Evolutionary conservation across 208 protist species (phyloP).

Genomic region (Leishmania martiniquensis): DNA sequence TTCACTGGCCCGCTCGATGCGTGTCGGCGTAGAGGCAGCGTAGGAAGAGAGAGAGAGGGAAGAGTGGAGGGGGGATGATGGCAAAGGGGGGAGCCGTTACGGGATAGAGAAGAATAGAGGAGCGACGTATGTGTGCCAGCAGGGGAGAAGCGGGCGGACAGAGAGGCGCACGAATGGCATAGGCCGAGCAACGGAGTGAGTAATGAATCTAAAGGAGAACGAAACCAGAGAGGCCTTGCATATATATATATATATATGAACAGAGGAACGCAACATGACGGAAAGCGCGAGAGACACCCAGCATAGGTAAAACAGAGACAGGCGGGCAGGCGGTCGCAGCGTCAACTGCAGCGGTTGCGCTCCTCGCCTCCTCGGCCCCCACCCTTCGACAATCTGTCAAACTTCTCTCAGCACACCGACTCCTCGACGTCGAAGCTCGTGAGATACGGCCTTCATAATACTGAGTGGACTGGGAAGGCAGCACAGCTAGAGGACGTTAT

Average conservation of each 20-base stretch:
- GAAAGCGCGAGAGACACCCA: slow-evolving; percentile 4
- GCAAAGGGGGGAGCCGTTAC: neutral
- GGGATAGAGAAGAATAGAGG: neutral
- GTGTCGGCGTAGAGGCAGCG: neutral
- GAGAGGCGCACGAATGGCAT: neutral
- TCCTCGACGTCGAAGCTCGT: neutral
- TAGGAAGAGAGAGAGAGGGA: neutral
- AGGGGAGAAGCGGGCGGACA: neutral
- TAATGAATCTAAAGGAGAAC: neutral
- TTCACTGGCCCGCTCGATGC: neutral
- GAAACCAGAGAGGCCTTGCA: too few relatives aligned
- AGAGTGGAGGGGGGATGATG: neutral
- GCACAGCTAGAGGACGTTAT: neutral
- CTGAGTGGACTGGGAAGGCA: neutral
- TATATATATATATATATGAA: too few relatives aligned
- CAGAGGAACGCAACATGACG: neutral
- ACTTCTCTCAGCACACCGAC: too few relatives aligned
- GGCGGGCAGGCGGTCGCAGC: neutral
- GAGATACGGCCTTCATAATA: neutral
- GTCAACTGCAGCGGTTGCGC: too few relatives aligned
- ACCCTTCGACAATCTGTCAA: neutral
- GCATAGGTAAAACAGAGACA: neutral
- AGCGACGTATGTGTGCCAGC: neutral
- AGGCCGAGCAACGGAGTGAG: neutral
- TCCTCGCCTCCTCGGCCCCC: neutral